Evolutionary conservation across 345 rosid species (phyloP).

Genomic region (Citrus trifoliata): DNA sequence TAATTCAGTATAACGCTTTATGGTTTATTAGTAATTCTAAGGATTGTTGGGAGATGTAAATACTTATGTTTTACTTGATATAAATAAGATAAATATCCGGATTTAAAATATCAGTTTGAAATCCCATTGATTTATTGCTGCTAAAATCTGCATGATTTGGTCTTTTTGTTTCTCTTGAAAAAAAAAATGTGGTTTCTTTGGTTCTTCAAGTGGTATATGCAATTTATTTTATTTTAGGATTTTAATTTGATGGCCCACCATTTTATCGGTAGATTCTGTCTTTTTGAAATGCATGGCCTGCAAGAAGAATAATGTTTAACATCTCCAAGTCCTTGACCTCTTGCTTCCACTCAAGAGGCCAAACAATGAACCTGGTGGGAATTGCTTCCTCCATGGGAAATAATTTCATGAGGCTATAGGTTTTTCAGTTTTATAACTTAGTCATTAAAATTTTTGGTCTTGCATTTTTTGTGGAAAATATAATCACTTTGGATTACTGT

Average conservation of each 20-base stretch:
- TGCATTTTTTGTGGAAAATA: background rate
- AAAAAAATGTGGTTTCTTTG: background rate
- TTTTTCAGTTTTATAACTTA: too few species aligned
- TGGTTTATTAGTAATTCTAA: background rate
- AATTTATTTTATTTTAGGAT: background rate
- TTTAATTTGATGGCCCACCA: background rate
- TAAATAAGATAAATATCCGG: background rate
- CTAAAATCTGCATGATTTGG: background rate
- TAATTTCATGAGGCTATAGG: too few species aligned
- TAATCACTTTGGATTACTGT: background rate
- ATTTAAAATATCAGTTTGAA: background rate
- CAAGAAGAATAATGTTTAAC: background rate
- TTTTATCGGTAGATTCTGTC: background rate
- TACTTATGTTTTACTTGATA: background rate
- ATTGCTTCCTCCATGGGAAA: too few species aligned
- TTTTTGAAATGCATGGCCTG: background rate
- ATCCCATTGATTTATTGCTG: background rate
- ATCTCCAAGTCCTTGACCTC: too few species aligned
- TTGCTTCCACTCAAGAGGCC: too few species aligned
- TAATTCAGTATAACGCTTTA: background rate
- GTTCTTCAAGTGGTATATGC: background rate
- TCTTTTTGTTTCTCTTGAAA: background rate
- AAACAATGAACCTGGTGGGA: too few species aligned
- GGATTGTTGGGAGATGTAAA: background rate
- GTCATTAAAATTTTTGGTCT: too few species aligned